Percentiles rank a stretch among this genome's conserved stretches.
phyloP scores from a whole-genome alignment of 768 basidiomycete species.

The Pholiota conissans region DNA sequence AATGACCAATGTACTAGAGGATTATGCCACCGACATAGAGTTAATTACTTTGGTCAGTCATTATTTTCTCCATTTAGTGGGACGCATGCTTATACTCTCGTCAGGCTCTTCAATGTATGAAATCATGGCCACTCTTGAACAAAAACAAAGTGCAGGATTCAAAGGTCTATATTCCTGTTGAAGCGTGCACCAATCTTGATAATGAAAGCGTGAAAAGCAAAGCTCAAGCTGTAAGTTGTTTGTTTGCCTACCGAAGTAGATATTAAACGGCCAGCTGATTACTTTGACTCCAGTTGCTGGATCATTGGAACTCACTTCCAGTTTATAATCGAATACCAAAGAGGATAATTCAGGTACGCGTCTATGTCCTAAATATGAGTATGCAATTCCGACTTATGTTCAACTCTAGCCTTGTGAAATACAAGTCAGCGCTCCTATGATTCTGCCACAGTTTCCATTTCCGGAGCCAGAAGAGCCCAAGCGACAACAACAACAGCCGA shows the following conservation, averaged over 20 bases:
- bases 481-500: background rate
- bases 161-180: conserved; percentile 62
- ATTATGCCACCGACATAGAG: conserved; percentile 69
- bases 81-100: background rate
- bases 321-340: conserved; percentile 88
- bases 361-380: background rate
- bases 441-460: too few relatives aligned
- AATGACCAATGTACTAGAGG: conserved; percentile 86
- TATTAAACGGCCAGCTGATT: too few relatives aligned
- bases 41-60: conserved; percentile 65
- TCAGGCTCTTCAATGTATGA: conserved; percentile 68
- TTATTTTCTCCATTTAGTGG: background rate
- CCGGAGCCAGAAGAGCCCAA: background rate
- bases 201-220: conserved; percentile 56
- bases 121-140: conserved; percentile 77
- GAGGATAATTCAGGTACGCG: conserved; percentile 38
- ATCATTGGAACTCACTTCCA: conserved; percentile 77
- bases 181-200: conserved; percentile 49
- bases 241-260: background rate
- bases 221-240: conserved; percentile 59
- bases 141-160: conserved; percentile 92
- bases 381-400: background rate
- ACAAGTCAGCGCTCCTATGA: background rate
- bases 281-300: conserved; percentile 55
- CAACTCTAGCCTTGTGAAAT: background rate